Evolutionary conservation across 2,329 filamentous ascomycete genomes (phyloP).

Genomic region (Calonectria fujianensis): DNA sequence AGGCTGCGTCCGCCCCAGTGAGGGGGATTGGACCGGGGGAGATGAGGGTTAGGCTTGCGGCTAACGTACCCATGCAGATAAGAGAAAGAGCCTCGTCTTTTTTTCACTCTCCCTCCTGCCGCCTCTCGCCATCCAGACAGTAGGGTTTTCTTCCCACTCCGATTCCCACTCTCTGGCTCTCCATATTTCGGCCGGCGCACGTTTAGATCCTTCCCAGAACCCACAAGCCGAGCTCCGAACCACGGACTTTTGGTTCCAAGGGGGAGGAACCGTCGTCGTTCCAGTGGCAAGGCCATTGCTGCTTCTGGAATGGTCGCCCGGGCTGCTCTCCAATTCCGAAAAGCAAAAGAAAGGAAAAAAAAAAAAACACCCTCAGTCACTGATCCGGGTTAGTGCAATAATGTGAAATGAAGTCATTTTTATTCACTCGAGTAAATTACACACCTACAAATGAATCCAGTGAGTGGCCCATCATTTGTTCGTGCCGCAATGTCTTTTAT

Average conservation of each 20-base stretch:
- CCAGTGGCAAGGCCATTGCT: constrained; percentile 31
- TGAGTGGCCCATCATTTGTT: background rate
- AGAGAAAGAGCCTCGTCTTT: constrained; percentile 8
- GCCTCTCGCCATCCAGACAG: background rate
- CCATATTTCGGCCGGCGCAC: constrained; percentile 19
- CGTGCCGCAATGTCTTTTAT: background rate
- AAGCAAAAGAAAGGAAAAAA: background rate
- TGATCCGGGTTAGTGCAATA: background rate
- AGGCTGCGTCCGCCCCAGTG: constrained; percentile 19
- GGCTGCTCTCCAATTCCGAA: constrained; percentile 22
- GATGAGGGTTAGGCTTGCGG: constrained; percentile 15
- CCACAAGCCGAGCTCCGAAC: constrained; percentile 27
- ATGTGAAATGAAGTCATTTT: constrained; percentile 23
- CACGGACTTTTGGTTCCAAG: background rate
- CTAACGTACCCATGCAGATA: constrained; percentile 21
- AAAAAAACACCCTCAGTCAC: background rate
- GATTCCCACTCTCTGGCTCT: constrained; percentile 4
- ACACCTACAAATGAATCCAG: background rate
- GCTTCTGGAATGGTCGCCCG: constrained; percentile 44
- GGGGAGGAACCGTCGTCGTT: constrained; percentile 18
- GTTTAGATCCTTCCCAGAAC: background rate
- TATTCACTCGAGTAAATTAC: constrained; percentile 1
- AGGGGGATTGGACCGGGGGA: constrained; percentile 21
- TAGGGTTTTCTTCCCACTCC: constrained; percentile 3
- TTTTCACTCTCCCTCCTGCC: background rate